Conservation (phyloP, 2,329 filamentous ascomycete genomes). For the Cladosporium sp. region DNA sequence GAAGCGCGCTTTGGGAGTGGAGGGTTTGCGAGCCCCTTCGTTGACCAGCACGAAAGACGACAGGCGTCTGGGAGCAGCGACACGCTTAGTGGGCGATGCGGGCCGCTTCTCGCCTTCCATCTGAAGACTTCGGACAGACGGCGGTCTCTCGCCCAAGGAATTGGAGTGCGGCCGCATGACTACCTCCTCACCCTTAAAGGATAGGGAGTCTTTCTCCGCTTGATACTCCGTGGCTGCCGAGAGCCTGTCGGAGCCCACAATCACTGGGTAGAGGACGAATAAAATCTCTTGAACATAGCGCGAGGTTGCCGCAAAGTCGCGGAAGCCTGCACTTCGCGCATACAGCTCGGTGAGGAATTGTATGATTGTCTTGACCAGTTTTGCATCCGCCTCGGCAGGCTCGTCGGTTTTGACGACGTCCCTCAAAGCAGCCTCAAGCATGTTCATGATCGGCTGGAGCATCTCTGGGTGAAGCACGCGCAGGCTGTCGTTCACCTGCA, state of each 20-base stretch:
- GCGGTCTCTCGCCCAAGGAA: constrained; percentile 48
- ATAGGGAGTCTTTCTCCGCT: constrained; percentile 71
- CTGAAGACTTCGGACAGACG: constrained; percentile 67
- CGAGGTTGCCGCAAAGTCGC: constrained; percentile 73
- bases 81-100: constrained; percentile 34
- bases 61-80: constrained; percentile 65
- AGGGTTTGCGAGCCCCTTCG: constrained; percentile 55
- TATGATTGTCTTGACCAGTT: constrained; percentile 68
- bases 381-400: constrained; percentile 42
- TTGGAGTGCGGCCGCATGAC: constrained; percentile 70
- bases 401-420: constrained; percentile 58
- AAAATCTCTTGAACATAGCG: constrained; percentile 77
- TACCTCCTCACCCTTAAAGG: constrained; percentile 79
- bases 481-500: constrained; percentile 52
- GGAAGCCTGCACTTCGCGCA: constrained; percentile 66
- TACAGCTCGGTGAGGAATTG: constrained; percentile 76
- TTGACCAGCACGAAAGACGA: constrained; percentile 90
- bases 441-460: constrained; percentile 70
- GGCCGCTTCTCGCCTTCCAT: constrained; percentile 40
- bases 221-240: constrained; percentile 81
- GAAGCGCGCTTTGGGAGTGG: constrained; percentile 56
- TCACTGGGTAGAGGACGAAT: constrained; percentile 74
- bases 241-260: constrained; percentile 80
- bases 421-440: constrained; percentile 81
- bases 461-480: constrained; percentile 71